phyloP scores from a whole-genome alignment of 208 protist species.

The Phytomonas serpens region DNA sequence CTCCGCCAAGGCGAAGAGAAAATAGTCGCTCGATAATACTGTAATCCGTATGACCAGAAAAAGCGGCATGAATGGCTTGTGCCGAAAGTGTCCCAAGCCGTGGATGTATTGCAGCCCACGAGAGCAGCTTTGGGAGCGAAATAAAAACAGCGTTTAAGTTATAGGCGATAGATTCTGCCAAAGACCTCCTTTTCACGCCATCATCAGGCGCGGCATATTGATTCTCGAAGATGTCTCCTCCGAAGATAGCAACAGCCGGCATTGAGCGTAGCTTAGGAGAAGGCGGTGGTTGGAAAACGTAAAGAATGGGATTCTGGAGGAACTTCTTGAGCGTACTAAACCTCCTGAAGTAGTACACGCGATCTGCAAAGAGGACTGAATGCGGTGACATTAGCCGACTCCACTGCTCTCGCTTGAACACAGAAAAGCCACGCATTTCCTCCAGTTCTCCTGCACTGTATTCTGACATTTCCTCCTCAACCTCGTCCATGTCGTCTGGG shows the following conservation, averaged over 20 bases:
- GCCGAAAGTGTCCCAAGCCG: conserved; percentile 34
- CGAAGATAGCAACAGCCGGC: conserved; percentile 29
- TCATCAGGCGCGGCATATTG: conserved; percentile 13
- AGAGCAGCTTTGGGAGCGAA: conserved; percentile 62
- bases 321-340: conserved; percentile 54
- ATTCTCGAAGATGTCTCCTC: conserved; percentile 2
- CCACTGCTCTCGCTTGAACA: conserved; percentile 19
- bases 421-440: conserved; percentile 42
- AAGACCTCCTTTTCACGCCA: conserved; percentile 35
- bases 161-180: conserved; percentile 65
- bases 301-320: conserved; percentile 60
- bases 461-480: conserved; percentile 49
- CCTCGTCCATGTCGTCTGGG: conserved; percentile 16
- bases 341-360: conserved; percentile 71
- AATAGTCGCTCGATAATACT: conserved; percentile 41
- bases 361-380: conserved; percentile 37
- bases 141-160: conserved; percentile 53
- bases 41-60: conserved; percentile 26
- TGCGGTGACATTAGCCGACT: conserved; percentile 29
- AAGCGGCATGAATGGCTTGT: conserved; percentile 38
- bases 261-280: conserved; percentile 23
- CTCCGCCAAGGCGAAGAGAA: conserved; percentile 35
- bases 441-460: conserved; percentile 60
- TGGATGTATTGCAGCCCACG: conserved; percentile 57
- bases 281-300: conserved; percentile 57